phyloP scores from a whole-genome alignment of 2,329 filamentous ascomycete genomes.

The Amesomyces nigricolor region DNA sequence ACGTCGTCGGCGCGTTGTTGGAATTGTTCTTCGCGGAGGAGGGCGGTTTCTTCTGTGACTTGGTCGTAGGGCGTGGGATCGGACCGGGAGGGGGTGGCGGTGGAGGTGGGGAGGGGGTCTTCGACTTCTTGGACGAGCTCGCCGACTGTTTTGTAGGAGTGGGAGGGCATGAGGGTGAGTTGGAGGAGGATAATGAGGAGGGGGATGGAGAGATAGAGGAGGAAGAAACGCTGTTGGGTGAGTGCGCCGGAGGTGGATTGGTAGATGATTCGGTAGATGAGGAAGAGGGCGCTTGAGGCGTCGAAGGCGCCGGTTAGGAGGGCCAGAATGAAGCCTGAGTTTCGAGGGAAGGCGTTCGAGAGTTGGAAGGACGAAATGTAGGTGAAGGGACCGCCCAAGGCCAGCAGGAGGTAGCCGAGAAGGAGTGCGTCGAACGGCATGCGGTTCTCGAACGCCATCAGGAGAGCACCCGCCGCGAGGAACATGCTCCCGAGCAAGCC shows the following conservation, averaged over 20 bases:
- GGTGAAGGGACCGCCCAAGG: constrained; percentile 72
- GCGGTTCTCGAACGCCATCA: constrained; percentile 62
- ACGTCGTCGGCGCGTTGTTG: constrained; percentile 61
- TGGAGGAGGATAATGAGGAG: constrained; percentile 60
- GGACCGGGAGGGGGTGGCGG: constrained; percentile 17
- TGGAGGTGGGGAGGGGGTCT: constrained; percentile 32
- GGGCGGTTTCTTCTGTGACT: constrained; percentile 51
- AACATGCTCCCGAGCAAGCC: constrained; percentile 66
- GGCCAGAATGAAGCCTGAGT: constrained; percentile 74
- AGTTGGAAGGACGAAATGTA: constrained; percentile 82
- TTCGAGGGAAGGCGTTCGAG: constrained; percentile 73
- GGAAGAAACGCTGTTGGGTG: constrained; percentile 63
- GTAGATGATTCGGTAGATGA: constrained; percentile 67
- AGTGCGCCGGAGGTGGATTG: constrained; percentile 48
- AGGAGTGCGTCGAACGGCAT: constrained; percentile 70
- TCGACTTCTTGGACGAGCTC: constrained; percentile 74
- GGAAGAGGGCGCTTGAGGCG: constrained; percentile 71
- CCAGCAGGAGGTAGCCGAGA: constrained; percentile 68
- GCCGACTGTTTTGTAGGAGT: constrained; percentile 78
- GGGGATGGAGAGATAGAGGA: constrained; percentile 66
- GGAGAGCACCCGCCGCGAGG: constrained; percentile 61
- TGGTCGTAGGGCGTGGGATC: constrained; percentile 41
- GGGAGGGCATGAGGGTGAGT: constrained; percentile 64
- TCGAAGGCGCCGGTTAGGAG: constrained; percentile 79
- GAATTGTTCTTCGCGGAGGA: constrained; percentile 51